Evolutionary conservation across 257 asterid species (phyloP).

Genomic region (Solanum neorickii): DNA sequence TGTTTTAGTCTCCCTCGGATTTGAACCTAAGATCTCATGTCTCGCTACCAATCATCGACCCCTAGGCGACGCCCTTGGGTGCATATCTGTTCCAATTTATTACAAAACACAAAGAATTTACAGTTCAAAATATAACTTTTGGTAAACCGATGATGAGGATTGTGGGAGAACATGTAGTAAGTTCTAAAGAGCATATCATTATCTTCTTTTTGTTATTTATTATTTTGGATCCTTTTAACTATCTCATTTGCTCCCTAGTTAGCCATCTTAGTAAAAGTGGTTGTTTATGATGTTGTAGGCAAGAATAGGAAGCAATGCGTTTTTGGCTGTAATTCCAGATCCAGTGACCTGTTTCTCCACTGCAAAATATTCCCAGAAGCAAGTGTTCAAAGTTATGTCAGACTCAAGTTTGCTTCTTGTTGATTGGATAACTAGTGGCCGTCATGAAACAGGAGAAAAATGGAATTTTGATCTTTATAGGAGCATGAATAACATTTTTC

Average conservation of each 20-base stretch:
- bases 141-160: not conserved
- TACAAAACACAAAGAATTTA: not conserved
- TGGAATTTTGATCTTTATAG: slow-evolving; percentile 74
- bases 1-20: not conserved
- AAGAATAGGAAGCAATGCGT: slow-evolving; percentile 48
- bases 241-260: not conserved
- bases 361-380: slow-evolving; percentile 75
- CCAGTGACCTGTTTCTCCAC: slow-evolving; percentile 96
- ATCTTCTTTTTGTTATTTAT: not conserved
- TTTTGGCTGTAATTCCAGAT: slow-evolving; percentile 82
- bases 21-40: not conserved
- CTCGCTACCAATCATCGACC: not conserved
- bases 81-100: not conserved
- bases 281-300: slow-evolving; percentile 53
- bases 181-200: not conserved
- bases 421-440: slow-evolving; percentile 98
- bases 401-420: slow-evolving; percentile 75
- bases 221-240: not conserved
- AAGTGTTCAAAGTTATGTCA: slow-evolving; percentile 44
- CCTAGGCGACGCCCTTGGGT: not conserved
- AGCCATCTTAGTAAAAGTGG: slow-evolving; percentile 13
- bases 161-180: not conserved
- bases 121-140: not conserved
- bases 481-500: slow-evolving; percentile 65
- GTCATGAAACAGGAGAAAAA: slow-evolving; percentile 80